A percentile compares a stretch with the other conserved stretches of the same genome.
Evolutionary conservation across 2,329 filamentous ascomycete species (phyloP).

Genomic region (Calonectria fujianensis): DNA sequence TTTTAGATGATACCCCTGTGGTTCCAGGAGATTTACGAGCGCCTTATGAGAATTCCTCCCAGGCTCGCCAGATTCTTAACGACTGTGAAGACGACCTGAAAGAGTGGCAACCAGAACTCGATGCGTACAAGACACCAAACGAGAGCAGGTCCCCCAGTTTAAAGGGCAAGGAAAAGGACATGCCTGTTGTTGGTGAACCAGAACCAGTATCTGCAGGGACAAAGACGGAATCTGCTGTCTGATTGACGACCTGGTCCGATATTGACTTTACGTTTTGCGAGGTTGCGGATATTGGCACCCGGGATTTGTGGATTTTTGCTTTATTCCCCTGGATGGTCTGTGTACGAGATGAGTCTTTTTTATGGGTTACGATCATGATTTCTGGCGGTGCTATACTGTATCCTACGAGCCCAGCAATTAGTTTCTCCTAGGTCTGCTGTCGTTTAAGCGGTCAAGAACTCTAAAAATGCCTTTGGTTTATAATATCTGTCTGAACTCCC

Average conservation of each 20-base stretch:
- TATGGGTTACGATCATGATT: conserved; percentile 11
- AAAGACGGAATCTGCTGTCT: not conserved
- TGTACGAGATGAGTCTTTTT: not conserved
- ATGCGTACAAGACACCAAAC: conserved; percentile 54
- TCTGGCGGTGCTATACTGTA: conserved; percentile 29
- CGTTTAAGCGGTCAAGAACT: conserved; percentile 20
- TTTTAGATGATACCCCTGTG: conserved; percentile 92
- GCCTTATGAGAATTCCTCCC: conserved; percentile 78
- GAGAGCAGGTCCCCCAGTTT: conserved; percentile 51
- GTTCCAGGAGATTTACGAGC: conserved; percentile 87
- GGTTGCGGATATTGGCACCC: not conserved
- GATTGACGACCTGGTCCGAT: not conserved
- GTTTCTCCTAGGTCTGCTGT: not conserved
- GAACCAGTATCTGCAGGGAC: not conserved
- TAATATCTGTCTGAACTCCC: conserved; percentile 10
- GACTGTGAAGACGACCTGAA: conserved; percentile 93
- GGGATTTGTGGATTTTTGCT: conserved; percentile 8
- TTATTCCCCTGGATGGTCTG: conserved; percentile 2
- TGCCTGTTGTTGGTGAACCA: conserved; percentile 34
- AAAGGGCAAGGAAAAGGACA: conserved; percentile 56
- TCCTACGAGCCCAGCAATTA: conserved; percentile 21
- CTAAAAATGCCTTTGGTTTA: not conserved
- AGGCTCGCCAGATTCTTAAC: conserved; percentile 90
- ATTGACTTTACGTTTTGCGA: conserved; percentile 11
- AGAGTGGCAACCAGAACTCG: conserved; percentile 77